Evolutionary conservation across 2,329 filamentous ascomycete species (phyloP), one percentile per base, ranked within the genome.

Genomic region (Colletotrichum eremochloae): DNA sequence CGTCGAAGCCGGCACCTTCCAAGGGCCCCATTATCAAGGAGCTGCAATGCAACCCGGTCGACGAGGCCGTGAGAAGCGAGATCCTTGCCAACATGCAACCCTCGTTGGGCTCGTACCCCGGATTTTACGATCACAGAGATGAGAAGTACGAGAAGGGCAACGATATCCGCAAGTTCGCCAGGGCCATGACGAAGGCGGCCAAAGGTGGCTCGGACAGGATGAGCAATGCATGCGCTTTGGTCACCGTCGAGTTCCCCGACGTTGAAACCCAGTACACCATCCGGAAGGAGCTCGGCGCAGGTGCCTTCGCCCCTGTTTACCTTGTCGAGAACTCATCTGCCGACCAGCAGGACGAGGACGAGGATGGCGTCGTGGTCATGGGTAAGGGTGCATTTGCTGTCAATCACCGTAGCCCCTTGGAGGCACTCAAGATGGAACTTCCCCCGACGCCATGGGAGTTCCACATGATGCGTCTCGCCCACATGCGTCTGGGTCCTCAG

Each of bases 281-380:
- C 68, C 94, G 93, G 78, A 90, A 92, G 62, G 95, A 98, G 80
- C 90, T 99, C 15, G 96, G 96, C 1, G 94, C 95, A 38, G 96
- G 96, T 11, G 96, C 96, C 0, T 99, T 97, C 82, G 96, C 96
- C 0, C 96, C 96, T 0, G 96, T 99, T 3, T 99, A 98, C 79
- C 89, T 99, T 0, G 92, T 95, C 9, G 94, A 97, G 78, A 92
- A 92, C 76, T 88, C 90, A n/a, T 83, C 84, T 0, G 85, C 87
- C 4, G 85, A 85, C 42, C 82, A 84, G 0, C 81, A 84, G 15
- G 83, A 85, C 12, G 78, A 82, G 42, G 81, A 84, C 24, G 84
- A 88, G 20, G 86, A 88, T 42, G 82, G 80, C 78, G 64, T 80
- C 76, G 65, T 80, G 78, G 48, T 84, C 82, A 90, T 93, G 88